Percentiles rank a stretch among this genome's conserved stretches.
Evolutionary conservation across 208 protist species (phyloP).

Genomic region (Trypanosoma scelopori): DNA sequence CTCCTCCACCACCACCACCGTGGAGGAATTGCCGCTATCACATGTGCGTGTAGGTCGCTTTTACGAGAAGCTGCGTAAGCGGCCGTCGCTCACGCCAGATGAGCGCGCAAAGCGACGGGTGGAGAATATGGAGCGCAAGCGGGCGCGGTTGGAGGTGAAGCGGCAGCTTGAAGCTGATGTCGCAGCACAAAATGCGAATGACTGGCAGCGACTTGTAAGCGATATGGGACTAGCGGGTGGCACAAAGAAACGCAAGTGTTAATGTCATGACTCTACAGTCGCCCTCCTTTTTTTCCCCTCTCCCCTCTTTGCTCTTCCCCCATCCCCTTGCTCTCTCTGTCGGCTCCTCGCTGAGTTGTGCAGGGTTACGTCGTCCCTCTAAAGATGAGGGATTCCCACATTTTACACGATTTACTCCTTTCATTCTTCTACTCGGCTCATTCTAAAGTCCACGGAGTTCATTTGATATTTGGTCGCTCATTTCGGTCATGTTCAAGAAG

Average conservation of each 20-base stretch:
- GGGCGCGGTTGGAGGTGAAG: constrained; percentile 43
- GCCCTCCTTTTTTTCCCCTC: constrained; percentile 6
- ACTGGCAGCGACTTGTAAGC: constrained; percentile 66
- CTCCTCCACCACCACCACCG: background rate
- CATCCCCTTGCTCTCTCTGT: background rate
- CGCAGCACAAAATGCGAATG: constrained; percentile 60
- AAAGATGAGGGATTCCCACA: background rate
- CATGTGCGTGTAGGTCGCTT: constrained; percentile 56
- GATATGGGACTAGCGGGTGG: constrained; percentile 42
- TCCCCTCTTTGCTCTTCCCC: background rate
- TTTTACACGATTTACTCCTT: constrained; percentile 13
- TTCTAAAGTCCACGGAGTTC: background rate
- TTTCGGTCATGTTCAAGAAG: constrained; percentile 35
- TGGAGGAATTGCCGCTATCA: constrained; percentile 61
- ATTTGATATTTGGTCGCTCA: background rate
- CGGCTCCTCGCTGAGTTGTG: background rate
- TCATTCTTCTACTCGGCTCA: constrained; percentile 2
- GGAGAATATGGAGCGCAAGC: constrained; percentile 47
- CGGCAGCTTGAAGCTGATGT: constrained; percentile 40
- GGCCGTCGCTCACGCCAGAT: constrained; percentile 45
- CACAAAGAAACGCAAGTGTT: constrained; percentile 16
- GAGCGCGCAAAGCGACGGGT: constrained; percentile 38
- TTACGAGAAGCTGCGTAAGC: constrained; percentile 60
- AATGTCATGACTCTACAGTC: background rate
- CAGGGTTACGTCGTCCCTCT: too few relatives aligned